Base-by-base conservation (phyloP, 345 rosid genomes). In the Eucalyptus globulus region DNA sequence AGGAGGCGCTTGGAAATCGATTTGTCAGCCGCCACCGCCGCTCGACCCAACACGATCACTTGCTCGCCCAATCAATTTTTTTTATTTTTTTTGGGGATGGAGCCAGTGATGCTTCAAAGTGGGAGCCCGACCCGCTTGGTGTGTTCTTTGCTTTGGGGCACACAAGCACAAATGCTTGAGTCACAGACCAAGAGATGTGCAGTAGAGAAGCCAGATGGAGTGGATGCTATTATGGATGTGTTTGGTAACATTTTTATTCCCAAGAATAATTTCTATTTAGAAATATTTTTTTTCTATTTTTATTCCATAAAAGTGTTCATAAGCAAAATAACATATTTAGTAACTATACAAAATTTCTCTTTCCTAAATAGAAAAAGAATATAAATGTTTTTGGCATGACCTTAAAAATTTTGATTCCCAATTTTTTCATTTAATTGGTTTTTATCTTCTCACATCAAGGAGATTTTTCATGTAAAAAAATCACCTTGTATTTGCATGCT, bases 321-420 rank as follows among this genome's bases (percentile, higher is more conserved):
- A 54, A 54, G 27, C 1, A 54, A 0, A 4, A 54, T 54, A 54
- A 54, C 2, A 0, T 4, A 5, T 54, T 54, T 54, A 22, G 5
- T 54, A 9, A 22, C 5, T 0, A 2, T 54, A 7, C 0, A 54
- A 34, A 22, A 54, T 8, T 54, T 54, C 2, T 21, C 1, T 54
- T 8, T 0, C 2, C 0, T 0, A 0, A 54, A 54, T 54, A 54
- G 5, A 21, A 54, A 54, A 54, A 22, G 0, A 54, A 54, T 4
- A 54, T 4, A 54, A 54, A 54, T 54, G 0, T 5, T 21, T 54
- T 54, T 19, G 2, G 26, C 8, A 9, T 54, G 5, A 21, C 60
- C 60, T 21, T 54, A 54, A 54, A 54, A 54, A 54, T 4, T 54
- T 54, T 1, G 24, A 54, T 54, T 54, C 26, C 11, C 60, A 19